Conservation (phyloP, 2,329 filamentous ascomycete genomes). For the Ophiostoma angusticollis region DNA sequence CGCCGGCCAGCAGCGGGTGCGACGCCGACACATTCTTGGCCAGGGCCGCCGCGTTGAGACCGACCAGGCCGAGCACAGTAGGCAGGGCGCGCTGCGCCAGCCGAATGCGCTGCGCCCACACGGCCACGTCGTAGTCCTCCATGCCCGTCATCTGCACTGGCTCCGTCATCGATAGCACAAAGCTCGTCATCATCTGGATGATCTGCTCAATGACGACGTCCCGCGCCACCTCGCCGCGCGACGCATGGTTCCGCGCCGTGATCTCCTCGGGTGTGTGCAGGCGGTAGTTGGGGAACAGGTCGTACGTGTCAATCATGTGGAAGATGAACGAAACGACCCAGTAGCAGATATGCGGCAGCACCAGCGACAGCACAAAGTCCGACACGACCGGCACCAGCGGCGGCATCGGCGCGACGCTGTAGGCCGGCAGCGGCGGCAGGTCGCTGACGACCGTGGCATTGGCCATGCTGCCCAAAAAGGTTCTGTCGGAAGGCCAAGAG, state of each 20-base stretch:
- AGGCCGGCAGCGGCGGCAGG: conserved; percentile 77
- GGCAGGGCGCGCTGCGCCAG: conserved; percentile 70
- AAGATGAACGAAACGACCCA: conserved; percentile 79
- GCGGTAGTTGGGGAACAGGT: conserved; percentile 81
- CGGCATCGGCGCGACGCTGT: conserved; percentile 55
- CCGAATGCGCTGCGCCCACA: conserved; percentile 77
- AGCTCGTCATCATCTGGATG: conserved; percentile 66
- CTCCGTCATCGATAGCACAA: conserved; percentile 58
- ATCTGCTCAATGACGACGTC: conserved; percentile 88
- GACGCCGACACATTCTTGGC: conserved; percentile 61
- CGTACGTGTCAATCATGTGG: conserved; percentile 73
- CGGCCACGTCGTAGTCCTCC: conserved; percentile 74
- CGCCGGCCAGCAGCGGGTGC: conserved; percentile 62
- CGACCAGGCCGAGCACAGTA: conserved; percentile 53
- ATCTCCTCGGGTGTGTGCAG: conserved; percentile 93
- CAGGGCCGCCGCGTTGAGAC: conserved; percentile 62
- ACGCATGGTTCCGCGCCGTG: conserved; percentile 71
- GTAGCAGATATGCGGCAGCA: conserved; percentile 72
- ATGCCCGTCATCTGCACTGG: conserved; percentile 60
- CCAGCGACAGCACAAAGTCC: conserved; percentile 65
- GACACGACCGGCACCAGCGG: conserved; percentile 66
- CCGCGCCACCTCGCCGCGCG: conserved; percentile 71
- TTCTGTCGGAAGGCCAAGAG: conserved; percentile 20
- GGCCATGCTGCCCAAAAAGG: conserved; percentile 28
- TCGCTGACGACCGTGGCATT: conserved; percentile 45